Evolutionary conservation across 2,329 filamentous ascomycete species (phyloP), one percentile per base, ranked within the genome.

Genomic region (Colletotrichum siamense): DNA sequence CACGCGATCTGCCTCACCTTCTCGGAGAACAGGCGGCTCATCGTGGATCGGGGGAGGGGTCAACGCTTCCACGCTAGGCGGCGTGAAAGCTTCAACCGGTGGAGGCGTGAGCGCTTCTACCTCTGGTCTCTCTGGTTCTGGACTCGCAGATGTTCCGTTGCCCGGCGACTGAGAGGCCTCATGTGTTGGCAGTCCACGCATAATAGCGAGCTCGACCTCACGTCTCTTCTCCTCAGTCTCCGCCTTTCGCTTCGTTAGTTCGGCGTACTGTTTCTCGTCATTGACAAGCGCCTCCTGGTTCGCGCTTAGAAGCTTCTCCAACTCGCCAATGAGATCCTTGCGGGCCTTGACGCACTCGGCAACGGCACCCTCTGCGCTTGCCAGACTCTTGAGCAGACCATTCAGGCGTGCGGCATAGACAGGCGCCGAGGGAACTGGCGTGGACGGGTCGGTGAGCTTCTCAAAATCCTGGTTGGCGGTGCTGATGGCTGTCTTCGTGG

Each of bases 321-420:
- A 88, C 1, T 93, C 95, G 32, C 91, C 90, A 49, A 99, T 93
- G 32, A 99, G 89, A 12, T 92, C 91, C 79, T 92, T 91, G 16
- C 97, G 93, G 3, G 96, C 95, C 82, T 96, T 96, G 82, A 99
- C 95, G 79, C 94, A 95, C 81, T 98, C 95, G 3, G 95, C 93
- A 2, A 99, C 94, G 1, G 96, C 96, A 71, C 92, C 95, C 85
- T 99, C 96, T 5, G 97, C 97, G 78, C 92, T 95, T 24, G 95
- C 95, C 22, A 99, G 90, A 8, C 93, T 94, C 87, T 97, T 98
- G 70, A 99, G 90, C n/a, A 99, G 89, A 4, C 95, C 94, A 79
- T 95, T 96, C 10, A 99, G 91, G 32, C 95, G 94, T 16, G 96
- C 96, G 3, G 97, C 97, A 82, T 98, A 95, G 24, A 99, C 96